Base-by-base conservation (phyloP, 176 grass and related monocot genomes). In the sorghum (Sorghum bicolor) region DNA sequence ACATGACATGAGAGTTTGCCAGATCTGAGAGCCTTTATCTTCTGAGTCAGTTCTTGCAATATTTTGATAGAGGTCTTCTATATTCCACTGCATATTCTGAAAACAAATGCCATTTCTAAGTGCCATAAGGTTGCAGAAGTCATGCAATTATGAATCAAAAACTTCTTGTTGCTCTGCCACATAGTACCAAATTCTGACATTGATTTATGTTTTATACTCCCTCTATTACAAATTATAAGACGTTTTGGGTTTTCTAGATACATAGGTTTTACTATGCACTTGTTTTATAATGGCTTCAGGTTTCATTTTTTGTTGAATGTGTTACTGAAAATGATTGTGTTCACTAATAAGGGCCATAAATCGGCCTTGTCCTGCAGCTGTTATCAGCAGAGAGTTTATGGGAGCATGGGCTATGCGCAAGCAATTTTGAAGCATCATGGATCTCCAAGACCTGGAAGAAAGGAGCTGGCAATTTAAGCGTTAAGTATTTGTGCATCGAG, bases 401-500 rank as follows among this genome's bases (percentile, higher is more conserved):
- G 96, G 64, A 87, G 88, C 82, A 88, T 19, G 96, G 96, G 19
- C 84, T 98, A 60, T 98, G 92, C 20, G 96, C 89, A 33, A 98
- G 93, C 82, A 88, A 82, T 75, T 90, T 82, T 6, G 93, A 98
- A 88, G 96, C 87, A 41, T 89, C 87, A 34, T 95, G 96, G 96
- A 87, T 98, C 82, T 86, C 58, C 47, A 98, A 98, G 80, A 85
- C 53, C 3, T 88, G 87, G 80, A 76, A 82, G 75, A 92, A 84
- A 67, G 86, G 82, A 40, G 44, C 82, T n/a, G 89, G 89, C 17
- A 90, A 92, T 52, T 80, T 98, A 88, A 94, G 24, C 85, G 96
- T 95, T 95, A 93, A 63, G 88, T 67, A 45, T 61, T 78, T n/a
- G 9, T 25, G 30, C 29, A 62, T 83, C 1, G 13, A 34, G 52